phyloP scores from a whole-genome alignment of 331 rosid species.

The Arachis monticola region DNA sequence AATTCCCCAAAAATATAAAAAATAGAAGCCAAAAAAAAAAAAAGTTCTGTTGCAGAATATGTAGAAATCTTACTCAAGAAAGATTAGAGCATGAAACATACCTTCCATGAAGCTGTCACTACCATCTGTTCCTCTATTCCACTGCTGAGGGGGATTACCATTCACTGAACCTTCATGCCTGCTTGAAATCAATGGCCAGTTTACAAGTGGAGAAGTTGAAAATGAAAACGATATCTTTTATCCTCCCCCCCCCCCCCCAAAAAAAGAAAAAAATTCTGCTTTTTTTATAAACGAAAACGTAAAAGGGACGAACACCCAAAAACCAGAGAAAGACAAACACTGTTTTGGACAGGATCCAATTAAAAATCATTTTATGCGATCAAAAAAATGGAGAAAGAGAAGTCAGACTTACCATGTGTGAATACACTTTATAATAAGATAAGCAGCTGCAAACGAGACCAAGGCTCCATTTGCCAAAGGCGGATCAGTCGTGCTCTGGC shows the following conservation, averaged over 20 bases:
- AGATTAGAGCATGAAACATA: slow-evolving; percentile 17
- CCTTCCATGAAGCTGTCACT: slow-evolving; percentile 51
- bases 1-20: too few species aligned
- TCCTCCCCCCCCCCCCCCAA: neutral
- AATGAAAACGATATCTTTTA: neutral
- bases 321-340: too few species aligned
- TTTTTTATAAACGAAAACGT: neutral
- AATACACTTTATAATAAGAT: slow-evolving; percentile 46
- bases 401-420: slow-evolving; percentile 50
- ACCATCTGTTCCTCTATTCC: neutral
- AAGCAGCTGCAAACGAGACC: slow-evolving; percentile 54
- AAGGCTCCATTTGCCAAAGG: slow-evolving; percentile 64
- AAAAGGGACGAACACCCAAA: neutral
- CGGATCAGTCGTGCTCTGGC: slow-evolving; percentile 75
- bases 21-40: too few species aligned
- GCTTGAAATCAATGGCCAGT: slow-evolving; percentile 30
- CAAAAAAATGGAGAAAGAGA: slow-evolving; percentile 27
- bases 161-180: slow-evolving; percentile 55
- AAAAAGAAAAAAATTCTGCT: too few species aligned
- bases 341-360: too few species aligned
- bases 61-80: slow-evolving; percentile 39
- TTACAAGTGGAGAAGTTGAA: slow-evolving; percentile 19
- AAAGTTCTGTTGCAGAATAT: neutral
- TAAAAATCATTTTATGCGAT: slow-evolving; percentile 32
- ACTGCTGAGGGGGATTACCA: neutral